A percentile compares a stretch with the other conserved stretches of the same genome.
phyloP scores from a whole-genome alignment of 768 basidiomycete species.

The Trametes gibbosa region DNA sequence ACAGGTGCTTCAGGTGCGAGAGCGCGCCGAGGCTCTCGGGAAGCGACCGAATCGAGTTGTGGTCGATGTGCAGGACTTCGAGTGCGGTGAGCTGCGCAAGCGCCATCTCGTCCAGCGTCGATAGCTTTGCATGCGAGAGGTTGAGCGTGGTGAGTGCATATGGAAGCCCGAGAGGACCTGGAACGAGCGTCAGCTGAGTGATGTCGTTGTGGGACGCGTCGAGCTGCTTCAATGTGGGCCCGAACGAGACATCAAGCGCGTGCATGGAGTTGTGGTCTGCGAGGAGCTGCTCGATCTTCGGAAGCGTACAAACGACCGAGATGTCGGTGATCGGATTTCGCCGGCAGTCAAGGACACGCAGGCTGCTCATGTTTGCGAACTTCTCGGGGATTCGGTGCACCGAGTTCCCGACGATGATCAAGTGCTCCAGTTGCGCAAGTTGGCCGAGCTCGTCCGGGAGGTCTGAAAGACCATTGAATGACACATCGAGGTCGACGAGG shows the following conservation, averaged over 20 bases:
- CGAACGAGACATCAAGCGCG: slow-evolving; percentile 74
- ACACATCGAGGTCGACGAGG: slow-evolving; percentile 87
- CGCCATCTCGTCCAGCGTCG: slow-evolving; percentile 72
- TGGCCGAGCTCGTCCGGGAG: slow-evolving; percentile 79
- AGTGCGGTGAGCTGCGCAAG: slow-evolving; percentile 74
- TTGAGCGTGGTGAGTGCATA: slow-evolving; percentile 75
- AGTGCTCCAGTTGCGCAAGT: slow-evolving; percentile 62
- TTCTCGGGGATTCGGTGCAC: slow-evolving; percentile 69
- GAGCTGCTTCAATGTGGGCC: slow-evolving; percentile 60
- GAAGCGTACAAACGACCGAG: slow-evolving; percentile 62
- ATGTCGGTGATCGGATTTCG: slow-evolving; percentile 83
- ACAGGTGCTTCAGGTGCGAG: slow-evolving; percentile 63
- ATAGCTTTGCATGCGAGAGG: slow-evolving; percentile 85
- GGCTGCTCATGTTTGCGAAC: slow-evolving; percentile 50
- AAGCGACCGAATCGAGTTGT: slow-evolving; percentile 82
- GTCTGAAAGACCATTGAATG: slow-evolving; percentile 85
- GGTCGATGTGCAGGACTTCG: slow-evolving; percentile 68
- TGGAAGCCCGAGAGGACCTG: slow-evolving; percentile 45
- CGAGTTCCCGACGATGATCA: slow-evolving; percentile 86
- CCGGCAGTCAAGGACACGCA: slow-evolving; percentile 78
- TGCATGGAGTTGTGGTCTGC: slow-evolving; percentile 85
- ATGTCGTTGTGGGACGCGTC: slow-evolving; percentile 89
- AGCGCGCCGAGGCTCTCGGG: slow-evolving; percentile 84
- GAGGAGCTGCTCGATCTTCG: slow-evolving; percentile 60
- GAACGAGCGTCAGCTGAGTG: slow-evolving; percentile 66